Evolutionary conservation across 495 filamentous ascomycete genomes (phyloP), one percentile per base, ranked within the genome.

Genomic region (Penicillium argentinense): DNA sequence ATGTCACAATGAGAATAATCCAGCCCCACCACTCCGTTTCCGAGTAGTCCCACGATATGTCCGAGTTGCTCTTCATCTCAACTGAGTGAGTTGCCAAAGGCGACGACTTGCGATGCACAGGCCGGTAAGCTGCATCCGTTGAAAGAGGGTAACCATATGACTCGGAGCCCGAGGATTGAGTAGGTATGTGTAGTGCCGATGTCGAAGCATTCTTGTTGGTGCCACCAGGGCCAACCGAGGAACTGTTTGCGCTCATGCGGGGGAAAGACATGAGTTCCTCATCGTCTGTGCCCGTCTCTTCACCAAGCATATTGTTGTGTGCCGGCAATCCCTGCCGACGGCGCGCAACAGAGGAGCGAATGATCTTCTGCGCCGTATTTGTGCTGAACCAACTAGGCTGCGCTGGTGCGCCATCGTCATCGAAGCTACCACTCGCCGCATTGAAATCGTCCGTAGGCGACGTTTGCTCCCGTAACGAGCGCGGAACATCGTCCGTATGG

Each of bases 11-110:
- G 19, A 97, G 73, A 3, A 98, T 84, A 1, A 96, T 84, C 88
- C 90, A 97, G 3, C 93, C 93, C 91, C 91, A 98, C 82, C 85
- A 93, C 57, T 87, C 89, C 12, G 93, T 98, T 68, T 96, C 91
- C 36, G 83, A 81, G 61, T 95, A 95, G 68, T 95, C 88, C 83
- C 85, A 88, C 40, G 85, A 48, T 25, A 68, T 64, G 28, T 69
- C 56, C 64, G 70, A 50, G 68, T 68, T 67, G 39, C 47, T 60
- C 19, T 58, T 57, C 19, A 67, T 68, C 32, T 66, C 64, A 6
- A 57, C 53, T 27, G 75, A 42, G 36, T 75, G 65, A 32, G 79
- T 69, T 45, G 66, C 64, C 24, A 88, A 69, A 0, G 86, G 84
- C 0, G 85, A 63, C 4, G 60, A 86, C 49, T 82, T 86, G 12